Evolutionary conservation across 164 flowering plant species (phyloP).

Genomic region (Hamamelis virginiana): DNA sequence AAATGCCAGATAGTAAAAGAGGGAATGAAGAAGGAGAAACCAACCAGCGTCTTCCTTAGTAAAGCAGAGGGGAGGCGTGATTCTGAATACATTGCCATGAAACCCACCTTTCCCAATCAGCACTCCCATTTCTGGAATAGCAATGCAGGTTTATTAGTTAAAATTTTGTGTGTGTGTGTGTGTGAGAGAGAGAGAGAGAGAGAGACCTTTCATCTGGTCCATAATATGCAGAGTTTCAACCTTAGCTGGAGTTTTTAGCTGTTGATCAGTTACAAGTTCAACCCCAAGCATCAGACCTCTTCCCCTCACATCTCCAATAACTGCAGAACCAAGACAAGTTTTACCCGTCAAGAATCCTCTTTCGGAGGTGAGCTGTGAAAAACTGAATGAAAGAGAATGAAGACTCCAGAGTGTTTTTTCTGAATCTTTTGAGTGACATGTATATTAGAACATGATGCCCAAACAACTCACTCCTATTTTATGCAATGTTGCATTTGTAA

Average conservation of each 20-base stretch:
- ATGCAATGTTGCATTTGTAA: too few species aligned
- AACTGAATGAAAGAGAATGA: background rate
- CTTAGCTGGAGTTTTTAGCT: constrained; percentile 83
- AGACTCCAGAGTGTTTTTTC: too few species aligned
- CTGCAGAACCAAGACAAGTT: constrained; percentile 31
- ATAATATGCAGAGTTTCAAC: constrained; percentile 73
- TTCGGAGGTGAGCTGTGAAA: background rate
- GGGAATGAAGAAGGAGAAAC: background rate
- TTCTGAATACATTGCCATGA: constrained; percentile 85
- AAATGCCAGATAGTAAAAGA: too few species aligned
- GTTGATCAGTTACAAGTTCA: constrained; percentile 83
- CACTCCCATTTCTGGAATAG: constrained; percentile 68
- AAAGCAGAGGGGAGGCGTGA: constrained; percentile 97
- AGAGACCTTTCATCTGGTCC: constrained; percentile 90
- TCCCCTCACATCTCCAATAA: constrained; percentile 95
- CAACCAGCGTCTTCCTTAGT: constrained; percentile 88
- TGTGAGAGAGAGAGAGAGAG: background rate
- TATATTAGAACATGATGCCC: too few species aligned
- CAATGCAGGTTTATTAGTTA: background rate
- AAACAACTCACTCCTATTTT: too few species aligned
- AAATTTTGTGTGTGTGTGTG: background rate
- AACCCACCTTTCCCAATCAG: constrained; percentile 93
- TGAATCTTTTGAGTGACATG: too few species aligned
- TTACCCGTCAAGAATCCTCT: background rate
- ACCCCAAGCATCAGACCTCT: constrained; percentile 91